Evolutionary conservation across 1,139 yeast genomes (phyloP), one percentile per base, ranked within the genome.

Genomic region (Geotrichum bryndzae): DNA sequence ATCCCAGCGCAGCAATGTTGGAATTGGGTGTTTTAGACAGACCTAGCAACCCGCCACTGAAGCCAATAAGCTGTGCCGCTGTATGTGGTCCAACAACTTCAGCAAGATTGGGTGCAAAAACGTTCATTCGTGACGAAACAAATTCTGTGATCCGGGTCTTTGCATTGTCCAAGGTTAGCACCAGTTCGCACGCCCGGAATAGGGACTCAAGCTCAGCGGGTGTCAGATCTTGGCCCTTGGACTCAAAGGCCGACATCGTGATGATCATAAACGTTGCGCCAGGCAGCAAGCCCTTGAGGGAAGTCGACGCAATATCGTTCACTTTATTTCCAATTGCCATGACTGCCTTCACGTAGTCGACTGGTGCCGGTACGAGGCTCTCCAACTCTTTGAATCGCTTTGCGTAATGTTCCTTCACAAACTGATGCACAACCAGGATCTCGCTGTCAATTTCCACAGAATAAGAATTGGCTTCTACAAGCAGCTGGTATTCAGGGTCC

Each of bases 71-170:
- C 68, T 88, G 91, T 0, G 96, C 87, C 0, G 96, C 84, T 0
- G 90, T 82, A 2, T 82, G 78, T 0, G 96, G 78, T 0, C 96
- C 96, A 2, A 94, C 79, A 8, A 94, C 77, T 0, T 84, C 84
- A 1, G 90, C 79, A 1, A 90, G 75, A 71, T 94, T 95, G 0
- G 99, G 99, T 0, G 97, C 96, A 70, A 87, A 79, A 18, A 72
- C 71, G 4, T 81, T 75, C 46, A 90, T 78, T 67, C 85, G 80
- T 1, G 79, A 72, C 0, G 92, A 79, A 22, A 90, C 84, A 67
- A 82, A 87, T 1, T 71, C 65, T 0, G 85, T 79, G 15, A 90
- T 78, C 45, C 74, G 72, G 1, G 66, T 66, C 62, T 82, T 77
- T 0, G 84, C 76, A 0, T 72, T 74, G 58, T 80, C 77, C 18